phyloP scores from a whole-genome alignment of 345 rosid species.

The Aquilaria sinensis region DNA sequence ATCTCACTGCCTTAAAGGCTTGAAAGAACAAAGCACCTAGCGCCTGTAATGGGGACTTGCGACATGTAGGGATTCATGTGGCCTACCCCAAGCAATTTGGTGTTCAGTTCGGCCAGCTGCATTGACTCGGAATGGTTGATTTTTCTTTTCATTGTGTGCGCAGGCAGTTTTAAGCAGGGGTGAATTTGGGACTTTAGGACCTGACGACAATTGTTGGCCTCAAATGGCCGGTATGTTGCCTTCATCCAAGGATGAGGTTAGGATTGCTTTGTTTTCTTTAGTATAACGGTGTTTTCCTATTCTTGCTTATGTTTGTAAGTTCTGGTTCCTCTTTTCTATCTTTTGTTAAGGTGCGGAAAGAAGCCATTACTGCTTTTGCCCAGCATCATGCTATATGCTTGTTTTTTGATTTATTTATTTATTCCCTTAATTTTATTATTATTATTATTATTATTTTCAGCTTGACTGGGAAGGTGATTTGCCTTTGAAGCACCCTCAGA shows the following conservation, averaged over 20 bases:
- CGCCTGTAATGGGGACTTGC: no score
- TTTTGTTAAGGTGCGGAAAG: background rate
- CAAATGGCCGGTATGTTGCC: conserved; percentile 94
- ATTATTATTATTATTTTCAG: conserved; percentile 27
- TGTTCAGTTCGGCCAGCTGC: no score
- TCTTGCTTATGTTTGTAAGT: background rate
- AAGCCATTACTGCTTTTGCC: background rate
- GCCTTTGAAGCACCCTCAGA: conserved; percentile 61
- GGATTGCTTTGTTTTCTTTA: background rate
- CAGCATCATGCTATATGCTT: background rate
- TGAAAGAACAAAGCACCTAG: no score
- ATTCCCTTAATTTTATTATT: background rate
- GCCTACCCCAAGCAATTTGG: no score
- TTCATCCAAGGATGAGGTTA: conserved; percentile 56
- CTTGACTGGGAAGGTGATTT: conserved; percentile 99
- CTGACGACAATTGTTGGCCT: conserved; percentile 75
- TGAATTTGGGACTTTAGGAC: conserved; percentile 67
- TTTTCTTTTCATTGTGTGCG: no score
- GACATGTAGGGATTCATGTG: no score
- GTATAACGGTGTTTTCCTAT: background rate
- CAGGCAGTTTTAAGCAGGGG: conserved; percentile 88
- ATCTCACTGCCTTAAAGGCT: no score
- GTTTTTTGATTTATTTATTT: background rate
- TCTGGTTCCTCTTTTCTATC: background rate
- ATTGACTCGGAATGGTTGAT: no score